A percentile compares a stretch with the other conserved stretches of the same genome.
These are phyloP conservation scores for Tylopilus intermedius DNA, from an alignment of 768 basidiomycete genomes.

Conservation along the genomic window DNA sequence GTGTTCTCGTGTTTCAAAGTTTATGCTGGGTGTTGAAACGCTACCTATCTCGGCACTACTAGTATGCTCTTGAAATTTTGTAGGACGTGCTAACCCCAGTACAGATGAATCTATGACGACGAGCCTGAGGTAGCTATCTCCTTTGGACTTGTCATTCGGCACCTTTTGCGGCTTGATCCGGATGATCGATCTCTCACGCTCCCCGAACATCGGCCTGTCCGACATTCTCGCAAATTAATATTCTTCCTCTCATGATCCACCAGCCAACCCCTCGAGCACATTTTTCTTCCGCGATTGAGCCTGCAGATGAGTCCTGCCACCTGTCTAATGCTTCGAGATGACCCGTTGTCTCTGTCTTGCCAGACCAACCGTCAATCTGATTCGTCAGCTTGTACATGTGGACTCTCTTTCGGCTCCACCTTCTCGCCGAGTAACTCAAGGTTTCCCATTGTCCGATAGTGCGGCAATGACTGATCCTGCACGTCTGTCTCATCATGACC, in stretches of 20 bases:
- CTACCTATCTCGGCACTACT: not conserved
- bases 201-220: conserved; percentile 4
- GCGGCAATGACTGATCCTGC: not conserved
- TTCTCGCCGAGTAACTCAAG: not conserved
- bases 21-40: not conserved
- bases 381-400: too few species aligned
- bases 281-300: not conserved
- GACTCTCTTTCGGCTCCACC: too few species aligned
- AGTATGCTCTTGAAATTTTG: not conserved
- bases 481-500: not conserved
- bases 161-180: not conserved
- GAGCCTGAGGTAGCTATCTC: too few species aligned
- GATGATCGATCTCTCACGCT: not conserved
- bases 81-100: not conserved
- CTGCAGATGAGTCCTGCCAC: not conserved
- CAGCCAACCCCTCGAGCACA: not conserved
- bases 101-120: too few species aligned
- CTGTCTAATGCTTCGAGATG: not conserved
- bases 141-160: not conserved
- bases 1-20: conserved; percentile 1
- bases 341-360: not conserved
- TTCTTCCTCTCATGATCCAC: conserved; percentile 3
- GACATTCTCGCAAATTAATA: not conserved
- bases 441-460: not conserved
- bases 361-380: not conserved